Percentiles rank a stretch among this genome's conserved stretches.
Evolutionary conservation across 495 filamentous ascomycete species (phyloP).

Genomic region (Platismatia glauca): DNA sequence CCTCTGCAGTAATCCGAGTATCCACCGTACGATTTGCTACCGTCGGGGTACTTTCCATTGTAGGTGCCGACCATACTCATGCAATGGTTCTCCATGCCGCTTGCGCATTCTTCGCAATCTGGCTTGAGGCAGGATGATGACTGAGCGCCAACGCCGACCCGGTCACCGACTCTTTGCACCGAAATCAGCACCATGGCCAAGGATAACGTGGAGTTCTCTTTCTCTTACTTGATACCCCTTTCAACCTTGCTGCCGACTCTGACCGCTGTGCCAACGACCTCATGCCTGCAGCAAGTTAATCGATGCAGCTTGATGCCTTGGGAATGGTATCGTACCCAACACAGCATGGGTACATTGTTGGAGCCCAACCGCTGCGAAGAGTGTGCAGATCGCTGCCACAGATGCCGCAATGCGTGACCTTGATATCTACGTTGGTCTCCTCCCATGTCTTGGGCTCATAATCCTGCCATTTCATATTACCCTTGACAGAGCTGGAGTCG

Average conservation of each 20-base stretch:
- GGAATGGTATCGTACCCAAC: slow-evolving; percentile 35
- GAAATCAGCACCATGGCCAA: slow-evolving; percentile 2
- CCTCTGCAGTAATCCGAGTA: slow-evolving; percentile 67
- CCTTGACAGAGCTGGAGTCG: slow-evolving; percentile 47
- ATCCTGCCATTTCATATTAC: slow-evolving; percentile 61
- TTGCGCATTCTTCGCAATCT: slow-evolving; percentile 61
- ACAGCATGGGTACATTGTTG: slow-evolving; percentile 59
- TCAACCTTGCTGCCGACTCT: slow-evolving; percentile 58
- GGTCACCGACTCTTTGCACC: slow-evolving; percentile 51
- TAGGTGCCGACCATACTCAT: slow-evolving; percentile 55
- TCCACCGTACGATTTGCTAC: slow-evolving; percentile 52
- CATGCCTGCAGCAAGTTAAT: slow-evolving; percentile 43
- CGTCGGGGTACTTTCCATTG: slow-evolving; percentile 51
- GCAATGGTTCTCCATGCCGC: slow-evolving; percentile 61
- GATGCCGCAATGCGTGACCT: slow-evolving; percentile 75
- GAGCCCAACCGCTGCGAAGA: slow-evolving; percentile 64
- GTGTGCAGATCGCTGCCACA: slow-evolving; percentile 75
- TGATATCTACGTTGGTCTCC: slow-evolving; percentile 68
- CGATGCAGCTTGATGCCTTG: not conserved
- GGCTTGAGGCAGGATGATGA: slow-evolving; percentile 53
- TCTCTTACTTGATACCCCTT: slow-evolving; percentile 42
- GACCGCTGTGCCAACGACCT: slow-evolving; percentile 71
- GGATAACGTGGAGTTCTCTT: not conserved
- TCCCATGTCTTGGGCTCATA: slow-evolving; percentile 74
- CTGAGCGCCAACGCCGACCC: slow-evolving; percentile 82